phyloP scores from a whole-genome alignment of 306 rosid genomes.

The Coriaria nepalensis region DNA sequence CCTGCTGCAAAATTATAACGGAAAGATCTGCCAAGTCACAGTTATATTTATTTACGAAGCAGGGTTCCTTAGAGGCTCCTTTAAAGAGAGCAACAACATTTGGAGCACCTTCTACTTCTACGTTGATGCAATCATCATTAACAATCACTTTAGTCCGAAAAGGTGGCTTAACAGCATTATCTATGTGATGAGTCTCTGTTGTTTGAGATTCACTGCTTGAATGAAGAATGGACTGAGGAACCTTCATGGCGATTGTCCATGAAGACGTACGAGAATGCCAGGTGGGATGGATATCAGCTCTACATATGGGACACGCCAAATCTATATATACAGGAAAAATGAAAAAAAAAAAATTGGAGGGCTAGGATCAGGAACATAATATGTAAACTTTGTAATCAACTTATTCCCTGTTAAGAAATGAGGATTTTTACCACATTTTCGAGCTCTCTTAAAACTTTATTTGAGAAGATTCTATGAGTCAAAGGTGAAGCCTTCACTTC shows the following conservation, averaged over 20 bases:
- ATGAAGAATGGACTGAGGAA: constrained; percentile 54
- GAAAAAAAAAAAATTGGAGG: constrained; percentile 10
- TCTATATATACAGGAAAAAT: constrained; percentile 26
- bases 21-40: constrained; percentile 76
- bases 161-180: constrained; percentile 36
- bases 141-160: constrained; percentile 75
- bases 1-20: constrained; percentile 85
- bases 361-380: constrained; percentile 12
- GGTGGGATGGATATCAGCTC: constrained; percentile 67
- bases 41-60: constrained; percentile 56
- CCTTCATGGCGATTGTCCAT: constrained; percentile 69
- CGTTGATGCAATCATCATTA: constrained; percentile 62
- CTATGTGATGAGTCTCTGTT: constrained; percentile 21
- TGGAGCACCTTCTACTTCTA: constrained; percentile 83
- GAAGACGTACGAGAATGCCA: constrained; percentile 86
- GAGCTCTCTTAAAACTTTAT: constrained; percentile 65
- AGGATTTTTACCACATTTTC: constrained; percentile 61
- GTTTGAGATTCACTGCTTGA: constrained; percentile 29
- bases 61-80: constrained; percentile 45
- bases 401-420: constrained; percentile 1
- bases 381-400: constrained; percentile 3
- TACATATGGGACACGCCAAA: constrained; percentile 61
- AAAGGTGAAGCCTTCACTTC: constrained; percentile 86
- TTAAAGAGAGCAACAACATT: constrained; percentile 61
- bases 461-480: constrained; percentile 76